Conservation (phyloP, 1,284 basidiomycete species). For the Meripilus lineatus region DNA sequence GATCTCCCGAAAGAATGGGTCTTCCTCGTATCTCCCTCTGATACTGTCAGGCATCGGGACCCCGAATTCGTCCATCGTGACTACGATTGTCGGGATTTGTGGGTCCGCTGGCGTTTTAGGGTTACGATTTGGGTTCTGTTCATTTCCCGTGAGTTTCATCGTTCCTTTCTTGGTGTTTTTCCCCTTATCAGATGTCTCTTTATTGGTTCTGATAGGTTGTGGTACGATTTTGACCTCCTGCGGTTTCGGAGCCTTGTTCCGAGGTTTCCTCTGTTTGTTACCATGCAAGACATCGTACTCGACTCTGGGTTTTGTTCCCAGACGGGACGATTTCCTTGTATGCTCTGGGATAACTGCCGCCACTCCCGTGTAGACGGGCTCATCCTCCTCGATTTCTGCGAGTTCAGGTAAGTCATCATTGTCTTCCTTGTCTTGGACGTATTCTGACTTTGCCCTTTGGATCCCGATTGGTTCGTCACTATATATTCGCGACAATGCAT, state of each 20-base stretch:
- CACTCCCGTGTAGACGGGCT: background rate
- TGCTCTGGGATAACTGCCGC: too few relatives aligned
- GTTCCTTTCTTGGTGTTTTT: too few relatives aligned
- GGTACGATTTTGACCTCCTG: background rate
- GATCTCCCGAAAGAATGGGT: conserved; percentile 14
- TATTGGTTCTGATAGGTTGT: background rate
- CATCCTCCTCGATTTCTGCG: background rate
- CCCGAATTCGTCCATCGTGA: conserved; percentile 11
- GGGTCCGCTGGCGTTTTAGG: too few relatives aligned
- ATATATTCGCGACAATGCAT: conserved; percentile 27
- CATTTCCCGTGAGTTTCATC: too few relatives aligned
- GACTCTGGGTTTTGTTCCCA: too few relatives aligned
- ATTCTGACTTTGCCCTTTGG: conserved; percentile 21
- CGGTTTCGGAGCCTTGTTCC: background rate
- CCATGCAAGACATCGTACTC: too few relatives aligned
- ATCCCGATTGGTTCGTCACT: conserved; percentile 22
- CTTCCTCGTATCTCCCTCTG: conserved; percentile 8
- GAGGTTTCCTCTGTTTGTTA: too few relatives aligned
- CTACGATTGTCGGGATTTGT: too few relatives aligned
- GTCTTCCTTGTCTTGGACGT: conserved; percentile 10
- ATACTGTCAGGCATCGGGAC: conserved; percentile 11
- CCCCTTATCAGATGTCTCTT: too few relatives aligned
- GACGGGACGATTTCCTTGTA: too few relatives aligned
- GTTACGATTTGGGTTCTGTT: background rate
- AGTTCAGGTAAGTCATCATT: background rate